These are phyloP conservation scores for Cichorium intybus DNA, from an alignment of 140 eudicot genomes.

Conservation along the genomic window DNA sequence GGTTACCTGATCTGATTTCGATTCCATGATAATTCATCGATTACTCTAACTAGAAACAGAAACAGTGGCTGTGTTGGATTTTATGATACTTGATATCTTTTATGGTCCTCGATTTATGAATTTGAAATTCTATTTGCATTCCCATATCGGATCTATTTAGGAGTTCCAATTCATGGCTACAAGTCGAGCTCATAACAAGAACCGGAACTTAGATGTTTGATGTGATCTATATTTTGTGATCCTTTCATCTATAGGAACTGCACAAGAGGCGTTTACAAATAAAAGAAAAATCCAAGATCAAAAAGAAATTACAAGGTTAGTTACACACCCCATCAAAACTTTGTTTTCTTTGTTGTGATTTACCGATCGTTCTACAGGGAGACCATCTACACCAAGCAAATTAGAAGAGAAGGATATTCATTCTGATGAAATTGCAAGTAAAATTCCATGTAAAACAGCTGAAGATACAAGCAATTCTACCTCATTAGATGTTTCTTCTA, in stretches of 20 bases:
- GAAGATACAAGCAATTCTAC: slow-evolving; percentile 15
- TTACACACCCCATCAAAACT: background rate
- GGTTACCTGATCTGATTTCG: slow-evolving; percentile 13
- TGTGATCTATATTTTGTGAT: background rate
- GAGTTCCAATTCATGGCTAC: background rate
- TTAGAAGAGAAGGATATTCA: slow-evolving; percentile 23
- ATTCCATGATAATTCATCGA: background rate
- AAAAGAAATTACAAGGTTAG: slow-evolving; percentile 54
- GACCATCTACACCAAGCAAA: slow-evolving; percentile 19
- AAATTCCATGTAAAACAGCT: slow-evolving; percentile 19
- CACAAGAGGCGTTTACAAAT: slow-evolving; percentile 70
- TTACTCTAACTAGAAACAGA: background rate
- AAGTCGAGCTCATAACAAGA: background rate
- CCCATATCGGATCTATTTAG: background rate
- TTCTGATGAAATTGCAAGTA: slow-evolving; percentile 13
- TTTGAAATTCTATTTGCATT: background rate
- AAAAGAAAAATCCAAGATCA: slow-evolving; percentile 48
- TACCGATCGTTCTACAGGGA: slow-evolving; percentile 22
- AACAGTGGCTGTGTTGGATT: background rate
- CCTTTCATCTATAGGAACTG: slow-evolving; percentile 47
- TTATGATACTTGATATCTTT: background rate
- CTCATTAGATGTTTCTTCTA: slow-evolving; percentile 5
- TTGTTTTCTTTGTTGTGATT: background rate
- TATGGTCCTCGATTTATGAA: background rate
- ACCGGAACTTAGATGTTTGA: background rate